Evolutionary conservation across 2,329 filamentous ascomycete species (phyloP), one percentile per base, ranked within the genome.

Genomic region (Ceratocystis cubensis): DNA sequence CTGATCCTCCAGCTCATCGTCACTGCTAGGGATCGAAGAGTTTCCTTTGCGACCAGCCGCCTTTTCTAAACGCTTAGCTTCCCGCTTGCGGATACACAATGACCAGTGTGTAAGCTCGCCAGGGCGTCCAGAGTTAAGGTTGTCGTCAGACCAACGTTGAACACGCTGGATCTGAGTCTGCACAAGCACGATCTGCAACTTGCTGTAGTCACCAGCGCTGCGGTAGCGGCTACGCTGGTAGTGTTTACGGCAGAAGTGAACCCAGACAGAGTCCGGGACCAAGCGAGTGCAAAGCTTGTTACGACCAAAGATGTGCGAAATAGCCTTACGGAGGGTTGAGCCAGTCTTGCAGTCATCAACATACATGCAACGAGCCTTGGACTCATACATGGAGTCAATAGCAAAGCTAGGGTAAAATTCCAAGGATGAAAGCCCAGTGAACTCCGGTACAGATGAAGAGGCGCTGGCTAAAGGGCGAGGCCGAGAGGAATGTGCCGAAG

Each of bases 241-340:
- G 72, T 92, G 88, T 73, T 92, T 92, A 45, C 89, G 84, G 74
- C 90, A 94, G 73, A 84, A 87, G 71, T 87, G 84, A 0, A 90
- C 84, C 88, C 88, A 93, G 1, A 89, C 82, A 25, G 82, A 75
- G 5, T 82, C 76, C 0, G 88, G 88, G 62, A 94, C 89, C 57
- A 80, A 79, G 44, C 86, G 81, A 0, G 89, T 94, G 71, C 85
- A 87, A 6, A 82, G 79, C 75, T 94, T 94, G 78, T 94, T 94
- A 46, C 90, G 84, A 25, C 89, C 89, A 71, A 93, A 93, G 66
- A 92, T 82, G 72, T 94, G 88, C 0, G 88, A 91, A 68, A 93
- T 87, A 4, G 87, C 85, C 75, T 93, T 93, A 61, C 89, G 84
- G 28, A 81, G 81, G 66, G 83, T 80, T 4, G 83, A 84, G 3